phyloP scores from a whole-genome alignment of 1,284 basidiomycete species.

The Porodaedalea pini region DNA sequence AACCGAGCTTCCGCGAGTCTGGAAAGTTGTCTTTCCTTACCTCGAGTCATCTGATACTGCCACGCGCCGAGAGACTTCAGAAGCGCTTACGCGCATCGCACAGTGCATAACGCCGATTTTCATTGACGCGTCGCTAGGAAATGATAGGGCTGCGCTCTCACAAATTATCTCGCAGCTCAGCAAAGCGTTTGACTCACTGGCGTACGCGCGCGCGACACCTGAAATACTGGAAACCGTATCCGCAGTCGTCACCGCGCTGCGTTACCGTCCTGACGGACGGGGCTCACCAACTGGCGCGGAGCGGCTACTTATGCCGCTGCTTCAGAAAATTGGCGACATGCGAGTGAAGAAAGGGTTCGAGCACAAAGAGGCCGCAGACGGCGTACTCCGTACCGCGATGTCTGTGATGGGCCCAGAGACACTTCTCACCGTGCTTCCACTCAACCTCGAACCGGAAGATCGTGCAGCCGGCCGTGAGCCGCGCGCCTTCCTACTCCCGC shows the following conservation, averaged over 20 bases:
- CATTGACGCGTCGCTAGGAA: slow-evolving; percentile 49
- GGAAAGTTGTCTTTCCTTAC: slow-evolving; percentile 75
- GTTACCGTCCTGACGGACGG: slow-evolving; percentile 35
- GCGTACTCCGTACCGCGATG: slow-evolving; percentile 78
- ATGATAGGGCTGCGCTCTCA: slow-evolving; percentile 54
- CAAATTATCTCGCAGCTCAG: slow-evolving; percentile 60
- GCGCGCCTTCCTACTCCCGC: slow-evolving; percentile 89
- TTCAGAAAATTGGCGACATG: slow-evolving; percentile 73
- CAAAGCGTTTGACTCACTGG: slow-evolving; percentile 67
- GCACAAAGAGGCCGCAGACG: slow-evolving; percentile 86
- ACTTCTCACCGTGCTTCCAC: slow-evolving; percentile 73
- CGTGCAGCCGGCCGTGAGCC: slow-evolving; percentile 62
- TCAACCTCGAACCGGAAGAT: slow-evolving; percentile 81
- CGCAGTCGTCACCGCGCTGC: slow-evolving; percentile 49
- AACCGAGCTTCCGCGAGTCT: slow-evolving; percentile 59
- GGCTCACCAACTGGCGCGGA: slow-evolving; percentile 63
- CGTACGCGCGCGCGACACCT: slow-evolving; percentile 67
- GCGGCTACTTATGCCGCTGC: slow-evolving; percentile 67
- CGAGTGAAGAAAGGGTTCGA: slow-evolving; percentile 83
- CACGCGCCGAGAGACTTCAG: slow-evolving; percentile 61
- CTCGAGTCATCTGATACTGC: slow-evolving; percentile 58
- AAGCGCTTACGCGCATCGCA: slow-evolving; percentile 59
- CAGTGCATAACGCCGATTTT: slow-evolving; percentile 69
- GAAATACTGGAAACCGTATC: slow-evolving; percentile 64
- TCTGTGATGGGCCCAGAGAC: slow-evolving; percentile 83